phyloP scores from a whole-genome alignment of 2,329 filamentous ascomycete genomes.

The Chaetomiaceae sp. region DNA sequence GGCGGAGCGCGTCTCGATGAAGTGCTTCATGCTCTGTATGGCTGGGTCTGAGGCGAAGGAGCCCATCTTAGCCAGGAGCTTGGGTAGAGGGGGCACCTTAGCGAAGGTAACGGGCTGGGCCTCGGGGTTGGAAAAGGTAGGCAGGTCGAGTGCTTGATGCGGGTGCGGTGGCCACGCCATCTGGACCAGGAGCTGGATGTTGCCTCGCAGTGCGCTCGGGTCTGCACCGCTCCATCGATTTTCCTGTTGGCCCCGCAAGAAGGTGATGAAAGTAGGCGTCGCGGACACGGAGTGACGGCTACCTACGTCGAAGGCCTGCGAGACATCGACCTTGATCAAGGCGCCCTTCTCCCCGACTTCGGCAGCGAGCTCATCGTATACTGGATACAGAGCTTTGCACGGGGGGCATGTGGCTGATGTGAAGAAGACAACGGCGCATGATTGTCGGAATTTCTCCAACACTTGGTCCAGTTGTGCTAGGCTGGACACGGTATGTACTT shows the following conservation, averaged over 20 bases:
- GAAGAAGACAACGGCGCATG: constrained; percentile 83
- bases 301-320: constrained; percentile 56
- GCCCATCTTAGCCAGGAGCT: constrained; percentile 74
- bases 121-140: constrained; percentile 59
- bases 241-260: constrained; percentile 66
- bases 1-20: constrained; percentile 58
- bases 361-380: constrained; percentile 72
- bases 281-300: constrained; percentile 62
- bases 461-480: constrained; percentile 55
- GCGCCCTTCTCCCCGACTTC: constrained; percentile 62
- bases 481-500: constrained; percentile 56
- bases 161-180: constrained; percentile 71
- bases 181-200: constrained; percentile 66
- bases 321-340: constrained; percentile 79
- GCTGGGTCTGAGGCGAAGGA: constrained; percentile 49
- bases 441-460: constrained; percentile 53
- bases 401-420: constrained; percentile 82
- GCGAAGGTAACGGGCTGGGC: constrained; percentile 64
- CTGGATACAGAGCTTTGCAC: constrained; percentile 75
- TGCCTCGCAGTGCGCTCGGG: constrained; percentile 58
- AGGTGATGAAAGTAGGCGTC: constrained; percentile 87
- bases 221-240: constrained; percentile 79
- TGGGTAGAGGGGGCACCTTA: constrained; percentile 76
- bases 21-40: constrained; percentile 60
- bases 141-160: constrained; percentile 65